These are phyloP conservation scores for Tuber umbilicatum DNA, from an alignment of 495 filamentous ascomycete genomes.

Conservation along the genomic window DNA sequence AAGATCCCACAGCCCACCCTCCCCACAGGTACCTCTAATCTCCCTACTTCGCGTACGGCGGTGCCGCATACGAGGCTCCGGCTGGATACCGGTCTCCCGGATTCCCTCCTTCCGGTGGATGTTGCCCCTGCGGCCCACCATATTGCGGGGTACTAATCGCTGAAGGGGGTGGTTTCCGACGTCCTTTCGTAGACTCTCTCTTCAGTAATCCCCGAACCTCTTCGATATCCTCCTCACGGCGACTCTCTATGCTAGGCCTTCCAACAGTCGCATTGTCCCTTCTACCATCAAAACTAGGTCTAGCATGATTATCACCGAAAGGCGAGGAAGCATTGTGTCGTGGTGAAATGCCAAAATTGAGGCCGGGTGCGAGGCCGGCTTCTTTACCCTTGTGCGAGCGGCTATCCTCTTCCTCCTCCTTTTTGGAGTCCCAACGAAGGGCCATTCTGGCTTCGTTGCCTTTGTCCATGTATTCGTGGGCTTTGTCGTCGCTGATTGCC, in stretches of 20 bases:
- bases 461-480: conserved; percentile 54
- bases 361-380: conserved; percentile 13
- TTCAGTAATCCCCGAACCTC: conserved; percentile 44
- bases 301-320: neutral
- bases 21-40: neutral
- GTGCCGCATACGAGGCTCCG: neutral
- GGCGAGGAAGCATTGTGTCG: conserved; percentile 2
- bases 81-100: neutral
- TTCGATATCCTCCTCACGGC: conserved; percentile 42
- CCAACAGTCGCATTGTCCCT: conserved; percentile 7
- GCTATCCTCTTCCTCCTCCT: conserved; percentile 12
- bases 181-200: conserved; percentile 44
- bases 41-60: neutral
- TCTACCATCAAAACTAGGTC: conserved; percentile 8
- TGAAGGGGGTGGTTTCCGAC: conserved; percentile 28
- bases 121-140: neutral
- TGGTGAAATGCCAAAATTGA: neutral
- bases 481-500: conserved; percentile 59
- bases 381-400: conserved; percentile 26
- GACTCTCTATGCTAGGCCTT: conserved; percentile 19
- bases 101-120: neutral
- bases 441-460: conserved; percentile 57
- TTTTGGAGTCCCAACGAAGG: conserved; percentile 49
- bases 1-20: neutral
- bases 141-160: conserved; percentile 8